Evolutionary conservation across 2,329 filamentous ascomycete species (phyloP), one percentile per base, ranked within the genome.

Genomic region (Cryphonectria japonica): DNA sequence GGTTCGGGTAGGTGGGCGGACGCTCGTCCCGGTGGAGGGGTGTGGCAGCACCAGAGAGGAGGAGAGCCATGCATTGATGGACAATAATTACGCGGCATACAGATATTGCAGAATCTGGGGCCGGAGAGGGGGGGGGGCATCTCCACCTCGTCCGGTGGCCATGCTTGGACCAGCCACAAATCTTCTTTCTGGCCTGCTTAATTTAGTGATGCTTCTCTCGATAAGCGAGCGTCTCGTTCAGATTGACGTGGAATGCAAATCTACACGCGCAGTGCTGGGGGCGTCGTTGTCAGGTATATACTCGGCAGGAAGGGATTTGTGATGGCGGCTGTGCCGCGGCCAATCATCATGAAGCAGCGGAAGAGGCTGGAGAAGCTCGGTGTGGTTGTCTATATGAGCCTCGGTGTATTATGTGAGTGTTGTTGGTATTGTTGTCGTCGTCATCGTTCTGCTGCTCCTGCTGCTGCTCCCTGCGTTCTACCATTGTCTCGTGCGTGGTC

Each of bases 351-450:
- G 81, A 76, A 76, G 0, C 74, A 82, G 19, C 78, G 78, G 9
- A 83, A 84, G 79, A 80, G 77, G 69, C 75, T 74, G 39, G 82
- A 84, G 64, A 83, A 83, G 68, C 71, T 82, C 19, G 81, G 82
- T 4, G 81, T 82, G 0, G 74, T 79, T 13, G 73, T 82, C 1
- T 82, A 82, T 11, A 83, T 84, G 83, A 82, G 80, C 73, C 80
- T 83, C 76, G 82, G 82, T 1, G 69, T 84, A 2, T 81, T 84
- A 26, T 26, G 81, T 82, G 75, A 74, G 79, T 74, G 22, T 60
- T 19, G 8, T 16, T 4, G 19, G 2, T 7, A 22, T 57, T 19
- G n/a, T 29, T 59, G 34, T 32, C 16, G 13, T 32, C 37, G 64
- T 66, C 26, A 8, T 60, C 29, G 57, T 54, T 26, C 26, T 26